A percentile compares a stretch with the other conserved stretches of the same genome.
These are phyloP conservation scores for Naganishia albida DNA, from an alignment of 1,284 basidiomycete species.

Conservation along the genomic window DNA sequence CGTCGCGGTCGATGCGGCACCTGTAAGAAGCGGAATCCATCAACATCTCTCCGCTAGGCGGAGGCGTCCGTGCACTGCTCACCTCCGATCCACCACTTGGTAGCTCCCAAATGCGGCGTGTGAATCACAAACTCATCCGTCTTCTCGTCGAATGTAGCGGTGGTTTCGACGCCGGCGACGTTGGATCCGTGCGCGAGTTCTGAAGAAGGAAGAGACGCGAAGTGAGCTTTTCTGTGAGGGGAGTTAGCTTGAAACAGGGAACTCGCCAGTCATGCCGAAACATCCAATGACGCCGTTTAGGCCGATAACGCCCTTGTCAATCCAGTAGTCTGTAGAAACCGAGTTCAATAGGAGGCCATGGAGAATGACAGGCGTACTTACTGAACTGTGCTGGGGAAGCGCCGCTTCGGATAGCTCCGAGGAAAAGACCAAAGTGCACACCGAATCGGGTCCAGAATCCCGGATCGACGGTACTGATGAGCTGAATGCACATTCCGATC, in stretches of 20 bases:
- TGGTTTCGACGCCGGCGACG: slow-evolving; percentile 62
- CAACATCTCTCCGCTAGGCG: neutral
- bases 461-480: slow-evolving; percentile 57
- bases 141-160: slow-evolving; percentile 59
- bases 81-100: slow-evolving; percentile 62
- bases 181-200: slow-evolving; percentile 58
- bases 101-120: slow-evolving; percentile 59
- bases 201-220: neutral
- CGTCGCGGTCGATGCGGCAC: slow-evolving; percentile 60
- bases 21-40: neutral
- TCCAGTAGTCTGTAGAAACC: slow-evolving; percentile 56
- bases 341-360: slow-evolving; percentile 36
- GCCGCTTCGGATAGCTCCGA: slow-evolving; percentile 54
- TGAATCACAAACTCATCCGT: slow-evolving; percentile 62
- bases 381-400: slow-evolving; percentile 53
- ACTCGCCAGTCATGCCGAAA: slow-evolving; percentile 58
- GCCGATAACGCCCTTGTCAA: slow-evolving; percentile 59
- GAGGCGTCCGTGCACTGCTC: neutral
- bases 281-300: slow-evolving; percentile 61
- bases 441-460: slow-evolving; percentile 61
- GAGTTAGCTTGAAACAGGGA: neutral
- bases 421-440: slow-evolving; percentile 60
- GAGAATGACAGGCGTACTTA: slow-evolving; percentile 39
- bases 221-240: neutral
- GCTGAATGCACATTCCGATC: slow-evolving; percentile 30